phyloP scores from a whole-genome alignment of 2,329 filamentous ascomycete genomes.

The Bipolaris bicolor region DNA sequence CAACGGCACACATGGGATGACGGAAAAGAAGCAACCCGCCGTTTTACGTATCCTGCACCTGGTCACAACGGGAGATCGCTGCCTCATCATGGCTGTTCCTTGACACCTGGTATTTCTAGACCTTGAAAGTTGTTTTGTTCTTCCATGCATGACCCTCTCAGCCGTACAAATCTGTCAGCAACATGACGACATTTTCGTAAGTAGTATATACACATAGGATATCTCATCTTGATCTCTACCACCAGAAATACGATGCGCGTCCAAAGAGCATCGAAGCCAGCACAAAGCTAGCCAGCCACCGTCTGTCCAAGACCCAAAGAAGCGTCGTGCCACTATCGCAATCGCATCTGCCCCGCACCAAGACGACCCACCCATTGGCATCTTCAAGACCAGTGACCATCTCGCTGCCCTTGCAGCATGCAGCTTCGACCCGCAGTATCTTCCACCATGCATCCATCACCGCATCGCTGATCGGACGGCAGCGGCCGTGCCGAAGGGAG shows the following conservation, averaged over 20 bases:
- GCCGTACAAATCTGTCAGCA: not conserved
- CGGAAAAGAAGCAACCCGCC: conserved; percentile 8
- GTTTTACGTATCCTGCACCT: not conserved
- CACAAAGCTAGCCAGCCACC: conserved; percentile 3
- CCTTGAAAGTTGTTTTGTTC: too few relatives aligned
- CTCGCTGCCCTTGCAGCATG: conserved; percentile 34
- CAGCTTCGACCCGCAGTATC: conserved; percentile 17
- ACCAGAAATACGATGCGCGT: not conserved
- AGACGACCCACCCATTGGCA: conserved; percentile 9
- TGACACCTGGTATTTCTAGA: too few relatives aligned
- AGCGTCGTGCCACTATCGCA: conserved; percentile 2
- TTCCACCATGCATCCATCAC: conserved; percentile 7
- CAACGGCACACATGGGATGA: conserved; percentile 7
- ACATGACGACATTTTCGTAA: not conserved
- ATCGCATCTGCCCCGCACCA: conserved; percentile 16
- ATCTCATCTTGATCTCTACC: not conserved
- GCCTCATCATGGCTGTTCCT: too few relatives aligned
- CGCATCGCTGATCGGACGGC: conserved; percentile 30
- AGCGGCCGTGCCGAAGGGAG: conserved; percentile 34
- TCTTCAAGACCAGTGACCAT: conserved; percentile 1
- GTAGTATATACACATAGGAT: not conserved
- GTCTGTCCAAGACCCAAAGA: conserved; percentile 5
- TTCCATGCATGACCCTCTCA: not conserved
- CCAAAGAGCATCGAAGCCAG: not conserved
- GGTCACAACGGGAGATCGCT: not conserved